These are phyloP conservation scores for Cutaneotrichosporon mucoides DNA, from an alignment of 1,284 basidiomycete genomes.

Conservation along the genomic window DNA sequence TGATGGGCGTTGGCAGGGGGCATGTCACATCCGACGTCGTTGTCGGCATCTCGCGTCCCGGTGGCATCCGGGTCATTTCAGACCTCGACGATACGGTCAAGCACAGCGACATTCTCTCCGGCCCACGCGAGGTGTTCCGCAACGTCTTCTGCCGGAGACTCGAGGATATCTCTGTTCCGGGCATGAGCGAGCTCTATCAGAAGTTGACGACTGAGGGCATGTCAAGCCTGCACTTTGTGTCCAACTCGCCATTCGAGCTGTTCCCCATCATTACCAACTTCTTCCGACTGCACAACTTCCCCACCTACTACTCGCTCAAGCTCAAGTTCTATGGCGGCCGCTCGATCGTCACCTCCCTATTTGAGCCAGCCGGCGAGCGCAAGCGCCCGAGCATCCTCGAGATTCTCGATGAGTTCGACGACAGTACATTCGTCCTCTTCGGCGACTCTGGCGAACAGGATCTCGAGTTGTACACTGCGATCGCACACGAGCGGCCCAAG, in stretches of 20 bases:
- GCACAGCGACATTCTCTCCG: conserved; percentile 63
- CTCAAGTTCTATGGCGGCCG: conserved; percentile 76
- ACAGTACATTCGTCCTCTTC: conserved; percentile 71
- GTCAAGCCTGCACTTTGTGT: conserved; percentile 81
- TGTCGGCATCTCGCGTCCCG: conserved; percentile 23
- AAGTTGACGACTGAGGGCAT: conserved; percentile 61
- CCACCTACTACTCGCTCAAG: conserved; percentile 55
- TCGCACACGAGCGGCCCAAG: conserved; percentile 63
- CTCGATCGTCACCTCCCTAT: conserved; percentile 71
- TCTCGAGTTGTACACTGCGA: conserved; percentile 70
- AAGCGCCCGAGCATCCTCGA: conserved; percentile 75
- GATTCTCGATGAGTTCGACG: conserved; percentile 66
- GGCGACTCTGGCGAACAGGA: conserved; percentile 88
- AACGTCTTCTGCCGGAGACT: conserved; percentile 56
- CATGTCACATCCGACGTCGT: conserved; percentile 20
- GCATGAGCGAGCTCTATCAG: conserved; percentile 79
- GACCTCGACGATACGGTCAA: conserved; percentile 97
- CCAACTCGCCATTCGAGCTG: conserved; percentile 84
- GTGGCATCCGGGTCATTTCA: conserved; percentile 68
- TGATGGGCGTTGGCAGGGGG: conserved; percentile 22
- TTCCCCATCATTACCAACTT: conserved; percentile 75
- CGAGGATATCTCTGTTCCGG: conserved; percentile 71
- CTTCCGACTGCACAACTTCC: conserved; percentile 59
- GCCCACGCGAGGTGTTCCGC: conserved; percentile 67
- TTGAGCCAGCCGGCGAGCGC: conserved; percentile 64